A percentile compares a stretch with the other conserved stretches of the same genome.
These are phyloP conservation scores for Aspergillus indologenus DNA, from an alignment of 495 filamentous ascomycete genomes.

Conservation along the genomic window DNA sequence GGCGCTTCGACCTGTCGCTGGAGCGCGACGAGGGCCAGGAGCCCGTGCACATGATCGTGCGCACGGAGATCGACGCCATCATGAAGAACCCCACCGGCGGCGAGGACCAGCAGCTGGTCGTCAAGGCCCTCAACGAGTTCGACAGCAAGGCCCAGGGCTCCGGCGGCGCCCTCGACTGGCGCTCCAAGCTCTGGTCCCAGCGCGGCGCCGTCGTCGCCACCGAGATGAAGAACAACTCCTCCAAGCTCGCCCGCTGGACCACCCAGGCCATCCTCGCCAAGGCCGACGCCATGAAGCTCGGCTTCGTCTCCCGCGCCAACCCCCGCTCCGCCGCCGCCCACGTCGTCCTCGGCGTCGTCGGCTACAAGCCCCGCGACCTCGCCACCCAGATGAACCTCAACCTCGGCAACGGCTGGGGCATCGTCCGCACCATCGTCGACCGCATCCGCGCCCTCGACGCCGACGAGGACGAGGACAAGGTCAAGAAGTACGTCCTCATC, in stretches of 20 bases:
- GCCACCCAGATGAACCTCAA: slow-evolving; percentile 97
- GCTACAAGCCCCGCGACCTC: slow-evolving; percentile 96
- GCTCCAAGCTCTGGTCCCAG: slow-evolving; percentile 85
- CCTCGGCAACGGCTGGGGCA: slow-evolving; percentile 96
- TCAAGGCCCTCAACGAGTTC: slow-evolving; percentile 98
- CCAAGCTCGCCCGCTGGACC: slow-evolving; percentile 96
- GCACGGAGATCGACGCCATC: slow-evolving; percentile 93
- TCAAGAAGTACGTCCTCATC: slow-evolving; percentile 64
- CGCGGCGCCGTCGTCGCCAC: slow-evolving; percentile 95
- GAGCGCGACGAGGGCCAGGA: slow-evolving; percentile 73
- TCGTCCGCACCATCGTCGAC: slow-evolving; percentile 94
- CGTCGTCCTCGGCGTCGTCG: slow-evolving; percentile 90
- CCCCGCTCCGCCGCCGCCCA: slow-evolving; percentile 87
- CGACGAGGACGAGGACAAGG: slow-evolving; percentile 67
- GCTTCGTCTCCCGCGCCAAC: slow-evolving; percentile 93
- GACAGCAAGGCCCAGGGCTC: slow-evolving; percentile 95
- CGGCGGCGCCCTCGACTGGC: slow-evolving; percentile 93
- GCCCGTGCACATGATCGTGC: slow-evolving; percentile 85
- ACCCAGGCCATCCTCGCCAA: slow-evolving; percentile 92
- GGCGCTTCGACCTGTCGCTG: slow-evolving; percentile 89
- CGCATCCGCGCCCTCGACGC: slow-evolving; percentile 62
- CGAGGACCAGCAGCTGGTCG: slow-evolving; percentile 82
- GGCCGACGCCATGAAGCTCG: slow-evolving; percentile 96
- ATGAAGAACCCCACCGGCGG: slow-evolving; percentile 87
- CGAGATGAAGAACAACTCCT: slow-evolving; percentile 99